Conservation (phyloP, 2,329 filamentous ascomycete genomes). For the Xylaria sp. region DNA sequence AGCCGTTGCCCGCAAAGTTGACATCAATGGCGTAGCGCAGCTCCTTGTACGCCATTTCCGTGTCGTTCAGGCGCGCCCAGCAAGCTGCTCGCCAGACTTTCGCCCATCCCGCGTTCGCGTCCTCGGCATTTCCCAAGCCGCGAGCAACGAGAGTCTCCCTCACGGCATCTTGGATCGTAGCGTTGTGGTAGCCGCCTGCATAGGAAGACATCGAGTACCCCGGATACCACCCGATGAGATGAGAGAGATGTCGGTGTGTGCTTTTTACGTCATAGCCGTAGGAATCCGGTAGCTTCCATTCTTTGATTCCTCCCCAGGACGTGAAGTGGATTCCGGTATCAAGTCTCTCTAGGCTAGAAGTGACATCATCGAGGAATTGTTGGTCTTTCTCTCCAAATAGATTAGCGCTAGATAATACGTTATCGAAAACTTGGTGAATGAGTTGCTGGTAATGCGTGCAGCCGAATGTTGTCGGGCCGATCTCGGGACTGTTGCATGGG, state of each 20-base stretch:
- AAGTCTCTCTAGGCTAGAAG: conserved; percentile 51
- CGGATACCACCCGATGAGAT: conserved; percentile 66
- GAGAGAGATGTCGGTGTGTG: conserved; percentile 60
- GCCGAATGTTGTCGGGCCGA: conserved; percentile 63
- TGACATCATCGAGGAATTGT: conserved; percentile 51
- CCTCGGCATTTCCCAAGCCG: conserved; percentile 53
- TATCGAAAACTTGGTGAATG: conserved; percentile 56
- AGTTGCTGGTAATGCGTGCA: conserved; percentile 65
- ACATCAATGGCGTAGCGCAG: conserved; percentile 59
- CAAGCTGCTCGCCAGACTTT: conserved; percentile 68
- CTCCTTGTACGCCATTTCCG: conserved; percentile 59
- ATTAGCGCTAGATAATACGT: conserved; percentile 47
- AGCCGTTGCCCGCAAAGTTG: conserved; percentile 62
- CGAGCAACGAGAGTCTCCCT: conserved; percentile 57
- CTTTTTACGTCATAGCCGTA: conserved; percentile 44
- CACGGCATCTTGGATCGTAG: conserved; percentile 57
- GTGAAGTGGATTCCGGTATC: conserved; percentile 49
- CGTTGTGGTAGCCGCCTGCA: conserved; percentile 55
- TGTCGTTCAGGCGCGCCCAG: conserved; percentile 65
- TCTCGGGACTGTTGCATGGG: conserved; percentile 68
- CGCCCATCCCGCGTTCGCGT: conserved; percentile 66
- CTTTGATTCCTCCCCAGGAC: conserved; percentile 49
- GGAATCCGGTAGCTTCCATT: conserved; percentile 51
- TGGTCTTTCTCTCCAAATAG: conserved; percentile 44
- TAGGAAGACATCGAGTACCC: conserved; percentile 60